phyloP scores from a whole-genome alignment of 2,329 filamentous ascomycete genomes.

The Fusarium sp. region DNA sequence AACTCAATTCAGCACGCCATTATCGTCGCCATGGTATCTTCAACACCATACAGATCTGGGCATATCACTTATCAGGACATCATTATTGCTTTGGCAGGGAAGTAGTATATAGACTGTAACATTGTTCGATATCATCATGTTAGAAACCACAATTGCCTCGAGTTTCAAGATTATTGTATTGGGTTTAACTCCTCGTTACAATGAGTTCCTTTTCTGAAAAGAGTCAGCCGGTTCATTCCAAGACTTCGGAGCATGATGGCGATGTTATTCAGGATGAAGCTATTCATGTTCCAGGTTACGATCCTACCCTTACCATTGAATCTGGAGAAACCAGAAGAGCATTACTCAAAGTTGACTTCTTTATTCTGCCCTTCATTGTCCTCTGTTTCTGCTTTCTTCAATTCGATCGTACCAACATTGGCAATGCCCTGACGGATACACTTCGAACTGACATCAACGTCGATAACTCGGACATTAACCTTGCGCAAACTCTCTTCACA shows the following conservation, averaged over 20 bases:
- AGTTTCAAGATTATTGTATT: background rate
- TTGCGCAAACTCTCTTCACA: slow-evolving; percentile 63
- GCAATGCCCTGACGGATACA: slow-evolving; percentile 64
- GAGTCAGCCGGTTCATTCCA: background rate
- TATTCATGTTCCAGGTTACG: slow-evolving; percentile 43
- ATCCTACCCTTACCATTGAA: slow-evolving; percentile 25
- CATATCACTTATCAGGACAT: background rate
- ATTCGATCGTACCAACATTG: slow-evolving; percentile 56
- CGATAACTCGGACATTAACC: slow-evolving; percentile 62
- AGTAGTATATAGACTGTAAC: slow-evolving; percentile 5
- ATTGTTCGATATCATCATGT: background rate
- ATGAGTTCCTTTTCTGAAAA: slow-evolving; percentile 35
- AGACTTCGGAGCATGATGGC: slow-evolving; percentile 13
- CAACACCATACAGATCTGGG: slow-evolving; percentile 6
- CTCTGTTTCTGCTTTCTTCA: slow-evolving; percentile 51
- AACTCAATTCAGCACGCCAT: slow-evolving; percentile 43
- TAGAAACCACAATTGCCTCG: background rate
- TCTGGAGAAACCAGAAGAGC: slow-evolving; percentile 30
- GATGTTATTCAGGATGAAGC: slow-evolving; percentile 29
- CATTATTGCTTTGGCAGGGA: background rate
- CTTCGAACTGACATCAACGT: slow-evolving; percentile 61
- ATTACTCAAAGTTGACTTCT: slow-evolving; percentile 43
- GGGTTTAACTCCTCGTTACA: background rate
- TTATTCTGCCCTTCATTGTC: slow-evolving; percentile 47
- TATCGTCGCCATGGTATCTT: slow-evolving; percentile 42